Evolutionary conservation across 2,329 filamentous ascomycete genomes (phyloP).

Genomic region (Aureobasidium sp.): DNA sequence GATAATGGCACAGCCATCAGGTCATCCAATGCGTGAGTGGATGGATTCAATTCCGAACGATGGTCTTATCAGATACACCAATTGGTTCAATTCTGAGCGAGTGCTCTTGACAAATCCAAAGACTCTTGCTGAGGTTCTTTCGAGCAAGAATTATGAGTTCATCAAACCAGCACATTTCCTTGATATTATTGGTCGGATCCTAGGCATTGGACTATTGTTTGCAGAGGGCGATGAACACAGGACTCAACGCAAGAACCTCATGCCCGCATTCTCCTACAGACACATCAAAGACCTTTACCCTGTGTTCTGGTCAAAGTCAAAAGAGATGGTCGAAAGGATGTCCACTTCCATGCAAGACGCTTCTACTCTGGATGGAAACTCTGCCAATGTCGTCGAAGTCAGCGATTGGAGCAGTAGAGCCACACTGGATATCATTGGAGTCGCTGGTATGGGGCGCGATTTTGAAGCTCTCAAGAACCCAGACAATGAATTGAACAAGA

Average conservation of each 20-base stretch:
- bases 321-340: conserved; percentile 31
- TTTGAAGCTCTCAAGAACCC: conserved; percentile 45
- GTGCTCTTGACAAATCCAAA: conserved; percentile 39
- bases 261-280: conserved; percentile 42
- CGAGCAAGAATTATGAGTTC: conserved; percentile 43
- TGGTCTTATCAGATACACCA: conserved; percentile 45
- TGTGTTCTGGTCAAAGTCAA: conserved; percentile 40
- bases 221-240: conserved; percentile 90
- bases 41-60: conserved; percentile 45
- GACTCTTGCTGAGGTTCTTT: conserved; percentile 41
- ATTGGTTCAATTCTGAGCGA: conserved; percentile 38
- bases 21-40: conserved; percentile 42
- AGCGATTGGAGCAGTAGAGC: conserved; percentile 41
- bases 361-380: conserved; percentile 19
- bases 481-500: conserved; percentile 43
- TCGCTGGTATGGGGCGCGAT: conserved; percentile 48
- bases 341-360: conserved; percentile 25
- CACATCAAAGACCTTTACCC: conserved; percentile 43
- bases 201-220: conserved; percentile 65
- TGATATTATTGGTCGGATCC: conserved; percentile 49
- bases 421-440: conserved; percentile 50
- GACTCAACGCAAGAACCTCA: conserved; percentile 41
- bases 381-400: conserved; percentile 34
- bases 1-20: conserved; percentile 34
- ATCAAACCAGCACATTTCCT: conserved; percentile 40